Percentiles rank a stretch among this genome's conserved stretches.
phyloP scores from a whole-genome alignment of 2,329 filamentous ascomycete genomes.

The Phialophora verrucosa region DNA sequence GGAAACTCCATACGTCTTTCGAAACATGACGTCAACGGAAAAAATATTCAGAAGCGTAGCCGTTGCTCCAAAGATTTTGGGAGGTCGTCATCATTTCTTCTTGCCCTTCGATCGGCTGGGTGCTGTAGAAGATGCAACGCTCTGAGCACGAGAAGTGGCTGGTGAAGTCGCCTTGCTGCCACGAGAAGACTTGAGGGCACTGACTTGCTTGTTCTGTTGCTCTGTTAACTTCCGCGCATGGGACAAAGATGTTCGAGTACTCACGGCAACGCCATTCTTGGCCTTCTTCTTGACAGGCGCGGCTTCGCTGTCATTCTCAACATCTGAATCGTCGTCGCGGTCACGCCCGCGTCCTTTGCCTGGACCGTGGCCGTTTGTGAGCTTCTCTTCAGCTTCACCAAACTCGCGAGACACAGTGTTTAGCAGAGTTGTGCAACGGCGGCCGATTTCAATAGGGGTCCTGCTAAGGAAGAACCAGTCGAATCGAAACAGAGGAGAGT shows the following conservation, averaged over 20 bases:
- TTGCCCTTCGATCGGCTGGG: conserved; percentile 54
- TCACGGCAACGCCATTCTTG: conserved; percentile 79
- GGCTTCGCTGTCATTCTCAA: conserved; percentile 80
- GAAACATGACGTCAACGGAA: neutral
- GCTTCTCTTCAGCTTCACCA: conserved; percentile 66
- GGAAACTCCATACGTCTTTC: neutral
- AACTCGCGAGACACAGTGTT: conserved; percentile 96
- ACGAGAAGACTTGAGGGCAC: conserved; percentile 74
- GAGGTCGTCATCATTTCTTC: conserved; percentile 52
- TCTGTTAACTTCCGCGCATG: conserved; percentile 34
- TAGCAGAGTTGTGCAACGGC: conserved; percentile 90
- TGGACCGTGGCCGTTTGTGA: conserved; percentile 65
- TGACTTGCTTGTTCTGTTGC: conserved; percentile 87
- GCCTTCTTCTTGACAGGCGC: conserved; percentile 93
- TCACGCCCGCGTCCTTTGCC: conserved; percentile 67
- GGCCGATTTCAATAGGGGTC: conserved; percentile 88
- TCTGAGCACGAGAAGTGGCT: conserved; percentile 81
- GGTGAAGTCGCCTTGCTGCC: conserved; percentile 65
- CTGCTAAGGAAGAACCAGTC: conserved; percentile 99
- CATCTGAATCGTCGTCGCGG: conserved; percentile 77
- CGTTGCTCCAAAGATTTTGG: neutral
- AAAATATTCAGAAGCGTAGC: neutral
- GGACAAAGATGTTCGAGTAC: neutral
- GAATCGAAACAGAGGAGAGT: conserved; percentile 93
- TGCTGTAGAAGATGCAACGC: conserved; percentile 75